Percentiles rank a stretch among this genome's conserved stretches.
Evolutionary conservation across 148 eudicot genomes (phyloP).

Genomic region (Rhododendron molle): DNA sequence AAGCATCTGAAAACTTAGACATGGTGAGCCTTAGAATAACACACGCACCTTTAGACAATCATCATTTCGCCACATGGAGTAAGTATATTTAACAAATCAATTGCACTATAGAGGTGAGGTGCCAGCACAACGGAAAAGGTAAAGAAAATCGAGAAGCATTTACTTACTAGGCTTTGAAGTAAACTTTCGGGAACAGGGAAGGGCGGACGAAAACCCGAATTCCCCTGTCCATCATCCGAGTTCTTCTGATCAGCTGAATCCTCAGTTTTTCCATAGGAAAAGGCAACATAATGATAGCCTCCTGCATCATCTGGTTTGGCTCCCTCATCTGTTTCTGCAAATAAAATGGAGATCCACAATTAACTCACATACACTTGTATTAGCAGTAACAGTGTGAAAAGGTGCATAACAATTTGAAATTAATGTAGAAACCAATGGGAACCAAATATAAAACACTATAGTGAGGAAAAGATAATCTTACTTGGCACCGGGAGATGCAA

Average conservation of each 20-base stretch:
- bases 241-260: slow-evolving; percentile 45
- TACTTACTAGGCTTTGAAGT: slow-evolving; percentile 72
- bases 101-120: slow-evolving; percentile 20
- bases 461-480: slow-evolving; percentile 42
- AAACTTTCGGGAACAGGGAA: slow-evolving; percentile 75
- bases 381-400: not conserved
- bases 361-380: slow-evolving; percentile 4
- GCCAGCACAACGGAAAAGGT: slow-evolving; percentile 11
- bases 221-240: slow-evolving; percentile 31
- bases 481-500: slow-evolving; percentile 37
- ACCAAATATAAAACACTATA: not conserved
- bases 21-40: slow-evolving; percentile 79
- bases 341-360: slow-evolving; percentile 14
- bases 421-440: not conserved
- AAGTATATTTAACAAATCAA: slow-evolving; percentile 26
- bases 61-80: slow-evolving; percentile 49
- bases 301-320: slow-evolving; percentile 32
- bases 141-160: slow-evolving; percentile 14
- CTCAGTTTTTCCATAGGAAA: slow-evolving; percentile 63
- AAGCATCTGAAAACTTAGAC: slow-evolving; percentile 98
- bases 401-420: not conserved
- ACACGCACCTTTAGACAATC: slow-evolving; percentile 47
- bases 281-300: slow-evolving; percentile 60
- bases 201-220: slow-evolving; percentile 51
- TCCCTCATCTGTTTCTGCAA: slow-evolving; percentile 43